phyloP scores from a whole-genome alignment of 345 rosid genomes.

The Eucalyptus paniculata region DNA sequence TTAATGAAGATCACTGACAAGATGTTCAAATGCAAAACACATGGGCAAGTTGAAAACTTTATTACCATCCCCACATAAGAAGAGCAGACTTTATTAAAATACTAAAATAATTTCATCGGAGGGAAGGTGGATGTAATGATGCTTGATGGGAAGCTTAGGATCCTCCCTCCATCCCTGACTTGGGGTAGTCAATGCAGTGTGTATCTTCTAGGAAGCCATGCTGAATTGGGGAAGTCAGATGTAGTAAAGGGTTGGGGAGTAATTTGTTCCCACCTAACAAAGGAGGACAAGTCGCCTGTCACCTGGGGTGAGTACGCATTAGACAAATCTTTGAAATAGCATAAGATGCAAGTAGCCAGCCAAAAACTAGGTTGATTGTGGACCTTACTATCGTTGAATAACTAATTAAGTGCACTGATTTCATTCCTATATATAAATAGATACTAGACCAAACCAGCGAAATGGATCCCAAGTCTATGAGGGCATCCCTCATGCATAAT shows the following conservation, averaged over 20 bases:
- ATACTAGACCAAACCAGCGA: neutral
- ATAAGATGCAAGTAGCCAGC: neutral
- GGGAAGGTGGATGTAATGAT: neutral
- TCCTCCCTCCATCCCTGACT: neutral
- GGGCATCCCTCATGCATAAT: neutral
- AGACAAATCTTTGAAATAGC: neutral
- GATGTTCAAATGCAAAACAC: neutral
- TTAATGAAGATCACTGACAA: neutral
- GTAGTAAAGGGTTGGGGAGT: neutral
- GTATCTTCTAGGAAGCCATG: neutral
- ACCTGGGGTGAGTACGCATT: neutral
- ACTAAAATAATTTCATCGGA: neutral
- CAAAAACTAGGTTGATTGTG: neutral
- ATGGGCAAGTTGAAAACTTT: neutral
- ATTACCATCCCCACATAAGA: neutral
- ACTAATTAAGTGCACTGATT: neutral
- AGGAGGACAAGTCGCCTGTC: neutral
- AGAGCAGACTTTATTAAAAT: neutral
- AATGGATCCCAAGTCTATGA: neutral
- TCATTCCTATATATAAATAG: neutral
- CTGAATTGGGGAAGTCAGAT: neutral
- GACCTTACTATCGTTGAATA: neutral
- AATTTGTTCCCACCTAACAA: neutral
- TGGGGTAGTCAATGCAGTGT: neutral
- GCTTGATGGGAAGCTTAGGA: neutral